These are phyloP conservation scores for Closterium sp. DNA, from an alignment of 139 green algal species.

Conservation along the genomic window DNA sequence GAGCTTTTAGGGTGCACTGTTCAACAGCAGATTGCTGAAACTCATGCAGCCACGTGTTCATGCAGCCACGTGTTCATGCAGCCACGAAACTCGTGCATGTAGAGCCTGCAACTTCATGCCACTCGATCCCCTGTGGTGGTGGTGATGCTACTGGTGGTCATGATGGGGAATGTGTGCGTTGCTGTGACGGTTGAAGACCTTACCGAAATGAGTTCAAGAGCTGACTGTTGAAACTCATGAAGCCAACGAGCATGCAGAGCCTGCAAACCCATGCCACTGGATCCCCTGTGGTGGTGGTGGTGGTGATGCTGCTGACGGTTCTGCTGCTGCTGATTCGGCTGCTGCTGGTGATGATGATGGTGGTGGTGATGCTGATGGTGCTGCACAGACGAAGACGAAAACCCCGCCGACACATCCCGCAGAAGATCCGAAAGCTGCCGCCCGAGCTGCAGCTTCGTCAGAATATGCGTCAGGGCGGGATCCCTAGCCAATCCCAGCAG, in stretches of 20 bases:
- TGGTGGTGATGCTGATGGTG: background rate
- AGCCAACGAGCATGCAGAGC: too few species aligned
- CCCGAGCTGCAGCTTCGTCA: slow-evolving; percentile 67
- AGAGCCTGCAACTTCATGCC: too few species aligned
- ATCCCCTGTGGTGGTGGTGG: too few species aligned
- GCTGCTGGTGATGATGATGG: background rate
- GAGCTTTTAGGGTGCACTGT: too few species aligned
- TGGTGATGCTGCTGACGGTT: background rate
- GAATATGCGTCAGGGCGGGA: slow-evolving; percentile 64
- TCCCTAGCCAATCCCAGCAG: slow-evolving; percentile 65
- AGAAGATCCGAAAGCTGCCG: slow-evolving; percentile 64
- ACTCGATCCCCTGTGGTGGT: too few species aligned
- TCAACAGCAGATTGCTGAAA: too few species aligned
- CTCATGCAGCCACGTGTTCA: too few species aligned
- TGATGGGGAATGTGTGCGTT: too few species aligned
- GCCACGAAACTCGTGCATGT: too few species aligned
- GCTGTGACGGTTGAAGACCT: background rate
- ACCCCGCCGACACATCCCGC: slow-evolving; percentile 43
- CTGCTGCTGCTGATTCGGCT: background rate
- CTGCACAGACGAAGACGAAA: background rate
- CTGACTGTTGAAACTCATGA: slow-evolving; percentile 28
- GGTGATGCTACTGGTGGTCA: too few species aligned
- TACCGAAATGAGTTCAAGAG: slow-evolving; percentile 54
- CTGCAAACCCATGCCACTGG: too few species aligned
- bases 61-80: too few species aligned